These are phyloP conservation scores for Nicotiana knightiana DNA, from an alignment of 257 asterid genomes.

Conservation along the genomic window DNA sequence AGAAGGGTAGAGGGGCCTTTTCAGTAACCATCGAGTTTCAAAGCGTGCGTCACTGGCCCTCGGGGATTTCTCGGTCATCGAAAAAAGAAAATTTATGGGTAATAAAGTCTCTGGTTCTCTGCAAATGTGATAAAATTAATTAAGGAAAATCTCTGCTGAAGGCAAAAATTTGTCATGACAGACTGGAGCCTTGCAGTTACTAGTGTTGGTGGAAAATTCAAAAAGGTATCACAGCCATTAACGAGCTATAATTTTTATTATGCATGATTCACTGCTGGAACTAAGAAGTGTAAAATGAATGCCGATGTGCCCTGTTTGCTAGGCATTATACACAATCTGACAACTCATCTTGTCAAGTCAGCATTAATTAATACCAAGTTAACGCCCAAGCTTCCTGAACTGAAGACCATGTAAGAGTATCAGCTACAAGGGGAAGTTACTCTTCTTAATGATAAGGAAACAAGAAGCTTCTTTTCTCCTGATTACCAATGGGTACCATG, in stretches of 20 bases:
- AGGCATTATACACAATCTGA: background rate
- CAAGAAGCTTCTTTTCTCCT: background rate
- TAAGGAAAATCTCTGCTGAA: background rate
- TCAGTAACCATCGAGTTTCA: background rate
- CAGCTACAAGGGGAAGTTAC: background rate
- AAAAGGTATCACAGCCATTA: background rate
- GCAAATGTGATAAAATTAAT: background rate
- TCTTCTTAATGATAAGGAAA: background rate
- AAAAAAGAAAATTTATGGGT: background rate
- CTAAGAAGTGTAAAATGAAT: background rate
- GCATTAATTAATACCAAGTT: background rate
- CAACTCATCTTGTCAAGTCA: background rate
- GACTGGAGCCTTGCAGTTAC: background rate
- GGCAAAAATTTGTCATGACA: background rate
- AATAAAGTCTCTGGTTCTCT: background rate
- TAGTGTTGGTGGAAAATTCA: background rate
- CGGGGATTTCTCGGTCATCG: background rate
- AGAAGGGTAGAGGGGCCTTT: background rate
- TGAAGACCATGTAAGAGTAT: background rate
- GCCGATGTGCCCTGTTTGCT: background rate
- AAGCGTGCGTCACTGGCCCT: background rate
- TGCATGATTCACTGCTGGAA: background rate
- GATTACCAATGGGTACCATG: background rate
- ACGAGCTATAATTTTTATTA: background rate
- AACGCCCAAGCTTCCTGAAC: background rate